phyloP scores from a whole-genome alignment of 345 rosid genomes.

The Boechera divaricarpa region DNA sequence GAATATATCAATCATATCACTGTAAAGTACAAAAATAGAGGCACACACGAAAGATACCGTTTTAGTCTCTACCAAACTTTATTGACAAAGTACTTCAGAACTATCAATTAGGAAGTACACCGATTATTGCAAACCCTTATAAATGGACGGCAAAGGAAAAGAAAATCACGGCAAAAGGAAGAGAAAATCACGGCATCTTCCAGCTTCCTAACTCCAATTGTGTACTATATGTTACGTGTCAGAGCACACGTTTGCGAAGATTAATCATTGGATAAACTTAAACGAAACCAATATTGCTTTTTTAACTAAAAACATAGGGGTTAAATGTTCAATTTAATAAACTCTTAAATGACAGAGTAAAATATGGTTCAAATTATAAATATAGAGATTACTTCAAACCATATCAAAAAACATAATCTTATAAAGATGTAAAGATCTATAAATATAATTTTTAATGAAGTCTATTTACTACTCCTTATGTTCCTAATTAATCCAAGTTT shows the following conservation, averaged over 20 bases:
- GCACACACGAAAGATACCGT: slow-evolving; percentile 8
- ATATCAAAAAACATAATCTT: neutral
- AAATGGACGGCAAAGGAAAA: slow-evolving; percentile 28
- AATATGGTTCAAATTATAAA: neutral
- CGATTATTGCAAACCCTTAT: slow-evolving; percentile 30
- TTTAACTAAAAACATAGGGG: too few species aligned
- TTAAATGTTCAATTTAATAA: neutral
- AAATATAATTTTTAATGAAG: too few species aligned
- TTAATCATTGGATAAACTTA: slow-evolving; percentile 2
- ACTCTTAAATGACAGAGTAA: neutral
- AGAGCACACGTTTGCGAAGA: neutral
- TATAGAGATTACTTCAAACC: neutral
- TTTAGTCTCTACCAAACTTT: slow-evolving; percentile 26
- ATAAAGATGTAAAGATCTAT: neutral
- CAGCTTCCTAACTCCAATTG: slow-evolving; percentile 27
- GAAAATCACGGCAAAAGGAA: slow-evolving; percentile 3
- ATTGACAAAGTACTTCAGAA: slow-evolving; percentile 15
- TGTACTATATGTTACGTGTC: slow-evolving; percentile 8
- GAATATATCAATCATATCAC: slow-evolving; percentile 19
- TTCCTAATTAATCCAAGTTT: too few species aligned
- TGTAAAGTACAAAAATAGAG: slow-evolving; percentile 14
- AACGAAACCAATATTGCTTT: neutral
- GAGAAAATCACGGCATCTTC: slow-evolving; percentile 22
- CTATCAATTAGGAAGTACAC: slow-evolving; percentile 16
- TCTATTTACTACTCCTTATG: too few species aligned